These are phyloP conservation scores for Saraca asoca DNA, from an alignment of 331 rosid genomes.

Conservation along the genomic window DNA sequence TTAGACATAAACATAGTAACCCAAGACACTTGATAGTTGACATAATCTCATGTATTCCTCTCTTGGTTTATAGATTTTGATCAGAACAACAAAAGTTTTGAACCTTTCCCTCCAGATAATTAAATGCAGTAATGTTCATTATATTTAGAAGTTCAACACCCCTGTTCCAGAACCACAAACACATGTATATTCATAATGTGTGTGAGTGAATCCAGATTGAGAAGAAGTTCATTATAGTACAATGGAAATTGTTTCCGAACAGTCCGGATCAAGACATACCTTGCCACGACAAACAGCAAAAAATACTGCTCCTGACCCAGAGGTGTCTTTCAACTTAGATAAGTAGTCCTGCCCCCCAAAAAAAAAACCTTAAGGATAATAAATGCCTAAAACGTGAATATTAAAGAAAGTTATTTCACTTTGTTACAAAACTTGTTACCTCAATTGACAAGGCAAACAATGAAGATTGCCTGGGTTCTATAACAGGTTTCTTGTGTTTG, in stretches of 20 bases:
- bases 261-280: slow-evolving; percentile 52
- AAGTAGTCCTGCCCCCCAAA: slow-evolving; percentile 75
- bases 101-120: not conserved
- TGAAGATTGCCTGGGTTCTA: slow-evolving; percentile 91
- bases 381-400: slow-evolving; percentile 16
- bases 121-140: not conserved
- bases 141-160: not conserved
- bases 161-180: not conserved
- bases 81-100: not conserved
- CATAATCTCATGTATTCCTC: not conserved
- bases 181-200: not conserved
- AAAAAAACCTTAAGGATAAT: slow-evolving; percentile 27
- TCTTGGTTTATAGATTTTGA: not conserved
- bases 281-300: slow-evolving; percentile 98
- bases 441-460: slow-evolving; percentile 73
- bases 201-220: too few species aligned
- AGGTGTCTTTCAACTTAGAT: slow-evolving; percentile 76
- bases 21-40: not conserved
- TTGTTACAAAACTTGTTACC: slow-evolving; percentile 46
- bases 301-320: slow-evolving; percentile 87
- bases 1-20: slow-evolving; percentile 7
- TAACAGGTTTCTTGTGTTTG: slow-evolving; percentile 89
- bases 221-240: not conserved
- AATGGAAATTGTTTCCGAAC: slow-evolving; percentile 13
- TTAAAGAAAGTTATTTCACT: slow-evolving; percentile 25